Evolutionary conservation across 805 yeast species (phyloP), one percentile per base, ranked within the genome.

Genomic region (Myxozyma geophila): DNA sequence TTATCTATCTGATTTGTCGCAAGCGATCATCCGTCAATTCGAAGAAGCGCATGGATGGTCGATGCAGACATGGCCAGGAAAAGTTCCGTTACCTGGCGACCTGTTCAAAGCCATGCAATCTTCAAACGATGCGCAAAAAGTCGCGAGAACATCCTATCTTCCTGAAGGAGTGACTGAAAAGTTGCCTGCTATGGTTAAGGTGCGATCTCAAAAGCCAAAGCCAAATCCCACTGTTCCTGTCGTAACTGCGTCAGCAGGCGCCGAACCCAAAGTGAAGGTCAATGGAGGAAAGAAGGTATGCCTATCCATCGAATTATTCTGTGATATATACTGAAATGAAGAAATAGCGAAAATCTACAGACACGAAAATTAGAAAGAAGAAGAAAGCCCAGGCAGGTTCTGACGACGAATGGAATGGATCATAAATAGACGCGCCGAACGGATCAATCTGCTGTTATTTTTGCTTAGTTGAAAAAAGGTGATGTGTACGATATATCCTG

Each of bases 31-130:
- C 52, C 82, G 86, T 59, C 85, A 83, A 60, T 76, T 85, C 28
- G 83, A 87, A 49, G 86, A 83, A 9, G 71, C 76, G 28, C 85
- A 82, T 70, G 81, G 80, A 51, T 90, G 96, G 96, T 82, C 82
- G 23, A 78, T 89, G 60, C 83, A 87, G 28, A 85, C 92, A 0
- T 92, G 92, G 85, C 96, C 96, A 0, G 96, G 93, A 1, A 88
- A 87, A 70, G 74, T 88, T 17, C 83, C 84, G 19, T 74, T 91
- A 19, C 87, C 93, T 0, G 75, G 80, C n/a, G 97, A 91, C 71
- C 73, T 89, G 8, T 90, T 82, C 74, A 77, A 80, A n/a, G 84
- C 89, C 1, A 84, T 88, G 80, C 77, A 79, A 8, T 78, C 83
- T n/a, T 72, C 83, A 1, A 76, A 79, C 15, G 87, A 85, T 64